Conservation (phyloP, 2,329 filamentous ascomycete species). For the Aspergillus ibericus region DNA sequence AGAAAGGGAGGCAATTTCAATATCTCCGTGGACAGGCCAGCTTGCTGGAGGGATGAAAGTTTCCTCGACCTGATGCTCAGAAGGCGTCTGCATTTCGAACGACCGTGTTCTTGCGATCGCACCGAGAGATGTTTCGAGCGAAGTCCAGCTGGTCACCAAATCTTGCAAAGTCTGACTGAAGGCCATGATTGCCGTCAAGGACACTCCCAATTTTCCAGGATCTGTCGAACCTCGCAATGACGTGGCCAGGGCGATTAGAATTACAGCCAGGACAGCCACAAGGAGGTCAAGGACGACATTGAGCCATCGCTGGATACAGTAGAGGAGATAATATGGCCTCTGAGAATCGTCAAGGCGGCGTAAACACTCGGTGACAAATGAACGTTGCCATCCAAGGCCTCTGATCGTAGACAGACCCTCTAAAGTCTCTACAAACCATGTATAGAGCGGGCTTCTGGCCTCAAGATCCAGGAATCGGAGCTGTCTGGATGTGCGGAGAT, state of each 20-base stretch:
- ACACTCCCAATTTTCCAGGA: neutral
- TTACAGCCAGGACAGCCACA: neutral
- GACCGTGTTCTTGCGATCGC: neutral
- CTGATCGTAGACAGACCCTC: neutral
- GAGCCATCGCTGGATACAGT: conserved; percentile 4
- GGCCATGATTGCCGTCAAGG: neutral
- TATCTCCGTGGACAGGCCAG: neutral
- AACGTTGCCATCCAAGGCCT: neutral
- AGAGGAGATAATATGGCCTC: neutral
- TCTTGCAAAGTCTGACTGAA: neutral
- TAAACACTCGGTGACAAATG: neutral
- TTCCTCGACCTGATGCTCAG: neutral
- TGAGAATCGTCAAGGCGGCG: neutral
- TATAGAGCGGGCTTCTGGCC: neutral
- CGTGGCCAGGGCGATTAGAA: neutral
- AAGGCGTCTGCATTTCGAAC: neutral
- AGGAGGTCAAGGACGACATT: neutral
- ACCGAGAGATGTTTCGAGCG: neutral
- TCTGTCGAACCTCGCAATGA: neutral
- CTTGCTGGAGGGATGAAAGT: neutral
- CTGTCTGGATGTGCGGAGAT: neutral
- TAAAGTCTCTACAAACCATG: neutral
- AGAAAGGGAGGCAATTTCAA: neutral
- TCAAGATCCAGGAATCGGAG: neutral
- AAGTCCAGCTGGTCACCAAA: neutral